phyloP scores from a whole-genome alignment of 2,329 filamentous ascomycete species.

The Amphichorda felina region DNA sequence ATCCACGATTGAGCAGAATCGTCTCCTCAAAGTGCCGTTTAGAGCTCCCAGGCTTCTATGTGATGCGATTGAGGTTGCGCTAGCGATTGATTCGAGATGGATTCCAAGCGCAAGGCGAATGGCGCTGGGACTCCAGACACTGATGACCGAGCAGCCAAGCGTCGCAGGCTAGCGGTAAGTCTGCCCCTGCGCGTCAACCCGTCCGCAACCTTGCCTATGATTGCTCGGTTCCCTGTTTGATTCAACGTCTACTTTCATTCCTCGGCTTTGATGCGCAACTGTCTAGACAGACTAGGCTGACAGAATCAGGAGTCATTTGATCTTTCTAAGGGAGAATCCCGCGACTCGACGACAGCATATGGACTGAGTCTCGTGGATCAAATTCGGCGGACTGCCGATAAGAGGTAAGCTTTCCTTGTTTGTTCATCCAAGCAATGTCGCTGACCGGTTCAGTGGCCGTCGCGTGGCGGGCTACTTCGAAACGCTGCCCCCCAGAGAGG shows the following conservation, averaged over 20 bases:
- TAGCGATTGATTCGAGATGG: conserved; percentile 24
- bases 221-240: too few relatives aligned
- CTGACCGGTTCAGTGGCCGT: conserved; percentile 46
- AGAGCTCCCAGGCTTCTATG: too few relatives aligned
- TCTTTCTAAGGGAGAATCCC: conserved; percentile 45
- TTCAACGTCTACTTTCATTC: too few relatives aligned
- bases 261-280: too few relatives aligned
- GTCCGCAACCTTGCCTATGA: not conserved
- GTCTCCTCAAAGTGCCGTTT: too few relatives aligned
- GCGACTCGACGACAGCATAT: conserved; percentile 56
- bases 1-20: not conserved
- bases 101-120: conserved; percentile 45
- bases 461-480: conserved; percentile 67
- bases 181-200: not conserved
- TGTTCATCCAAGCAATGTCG: conserved; percentile 5
- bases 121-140: conserved; percentile 29
- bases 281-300: not conserved
- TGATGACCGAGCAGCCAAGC: conserved; percentile 42
- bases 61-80: too few relatives aligned
- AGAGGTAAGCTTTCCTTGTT: conserved; percentile 47
- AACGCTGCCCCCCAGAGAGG: conserved; percentile 50
- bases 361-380: conserved; percentile 65
- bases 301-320: conserved; percentile 23
- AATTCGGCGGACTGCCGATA: conserved; percentile 67
- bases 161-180: conserved; percentile 36